Conservation (phyloP, 768 basidiomycete genomes). For the Russula brevipes region DNA sequence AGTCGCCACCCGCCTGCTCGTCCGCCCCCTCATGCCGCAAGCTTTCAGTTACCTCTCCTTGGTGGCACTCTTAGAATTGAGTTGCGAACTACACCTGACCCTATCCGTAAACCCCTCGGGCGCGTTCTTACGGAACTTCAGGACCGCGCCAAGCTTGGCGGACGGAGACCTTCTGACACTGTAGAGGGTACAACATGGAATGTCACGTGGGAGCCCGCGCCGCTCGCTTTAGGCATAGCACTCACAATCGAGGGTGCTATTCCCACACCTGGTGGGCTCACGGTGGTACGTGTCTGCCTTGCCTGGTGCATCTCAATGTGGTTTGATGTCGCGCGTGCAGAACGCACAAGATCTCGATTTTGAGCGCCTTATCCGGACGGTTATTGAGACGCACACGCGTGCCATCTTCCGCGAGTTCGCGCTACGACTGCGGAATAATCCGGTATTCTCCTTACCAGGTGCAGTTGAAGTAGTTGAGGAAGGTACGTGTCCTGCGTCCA, state of each 20-base stretch:
- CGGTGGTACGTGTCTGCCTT: conserved; percentile 48
- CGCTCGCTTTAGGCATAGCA: conserved; percentile 56
- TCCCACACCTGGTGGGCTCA: conserved; percentile 40
- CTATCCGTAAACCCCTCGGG: conserved; percentile 49
- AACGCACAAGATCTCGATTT: conserved; percentile 69
- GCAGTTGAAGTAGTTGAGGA: conserved; percentile 52
- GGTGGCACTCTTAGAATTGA: conserved; percentile 75
- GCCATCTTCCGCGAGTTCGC: conserved; percentile 57
- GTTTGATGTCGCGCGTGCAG: conserved; percentile 32
- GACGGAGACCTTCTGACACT: conserved; percentile 60
- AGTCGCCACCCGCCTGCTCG: conserved; percentile 37
- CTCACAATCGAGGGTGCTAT: conserved; percentile 46
- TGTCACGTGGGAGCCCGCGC: conserved; percentile 75
- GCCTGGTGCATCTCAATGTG: neutral
- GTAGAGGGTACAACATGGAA: conserved; percentile 63
- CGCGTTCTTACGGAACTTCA: conserved; percentile 59
- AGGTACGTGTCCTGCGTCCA: conserved; percentile 37
- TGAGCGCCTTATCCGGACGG: conserved; percentile 56
- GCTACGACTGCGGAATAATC: conserved; percentile 47
- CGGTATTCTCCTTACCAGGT: conserved; percentile 59
- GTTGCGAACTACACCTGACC: conserved; percentile 52
- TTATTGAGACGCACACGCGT: conserved; percentile 61
- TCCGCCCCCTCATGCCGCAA: conserved; percentile 32
- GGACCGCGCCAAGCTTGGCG: conserved; percentile 52
- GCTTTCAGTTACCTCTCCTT: conserved; percentile 47